Conservation (phyloP, 192 early-diverging fungal genomes). For the Mortierella claussenii region DNA sequence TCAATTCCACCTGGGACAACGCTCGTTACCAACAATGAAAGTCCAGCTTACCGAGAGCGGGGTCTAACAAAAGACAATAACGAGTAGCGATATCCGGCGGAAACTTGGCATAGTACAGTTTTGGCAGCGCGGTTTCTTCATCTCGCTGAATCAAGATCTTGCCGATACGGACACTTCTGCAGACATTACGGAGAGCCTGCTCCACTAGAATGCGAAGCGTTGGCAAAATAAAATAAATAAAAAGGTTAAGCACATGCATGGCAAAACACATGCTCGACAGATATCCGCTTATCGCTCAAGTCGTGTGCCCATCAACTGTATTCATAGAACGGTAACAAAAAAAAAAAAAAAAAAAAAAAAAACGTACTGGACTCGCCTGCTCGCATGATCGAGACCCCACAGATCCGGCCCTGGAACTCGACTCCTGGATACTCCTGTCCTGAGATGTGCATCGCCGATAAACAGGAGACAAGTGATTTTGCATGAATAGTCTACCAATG, state of each 20-base stretch:
- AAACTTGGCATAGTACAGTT: conserved; percentile 90
- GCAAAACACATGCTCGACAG: not conserved
- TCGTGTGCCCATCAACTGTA: no score
- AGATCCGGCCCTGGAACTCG: conserved; percentile 68
- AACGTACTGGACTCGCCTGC: conserved; percentile 80
- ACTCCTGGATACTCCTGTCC: conserved; percentile 66
- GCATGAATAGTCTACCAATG: no score
- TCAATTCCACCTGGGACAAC: no score
- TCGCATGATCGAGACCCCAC: conserved; percentile 94
- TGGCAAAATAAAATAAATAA: not conserved
- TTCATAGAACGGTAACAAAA: not conserved
- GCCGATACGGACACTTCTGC: conserved; percentile 83
- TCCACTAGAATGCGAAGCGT: conserved; percentile 67
- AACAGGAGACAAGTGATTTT: no score
- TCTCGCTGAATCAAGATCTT: conserved; percentile 94
- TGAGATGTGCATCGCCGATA: conserved; percentile 41
- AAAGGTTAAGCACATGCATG: not conserved
- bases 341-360: conserved; percentile 7
- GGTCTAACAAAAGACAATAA: conserved; percentile 87
- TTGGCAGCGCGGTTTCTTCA: conserved; percentile 87
- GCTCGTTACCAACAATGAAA: not conserved
- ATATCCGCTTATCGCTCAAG: no score
- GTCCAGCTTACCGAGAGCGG: conserved; percentile 76
- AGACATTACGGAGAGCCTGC: conserved; percentile 74
- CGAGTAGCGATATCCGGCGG: conserved; percentile 83